phyloP scores from a whole-genome alignment of 1,284 basidiomycete species.

The Austroboletus niveus region DNA sequence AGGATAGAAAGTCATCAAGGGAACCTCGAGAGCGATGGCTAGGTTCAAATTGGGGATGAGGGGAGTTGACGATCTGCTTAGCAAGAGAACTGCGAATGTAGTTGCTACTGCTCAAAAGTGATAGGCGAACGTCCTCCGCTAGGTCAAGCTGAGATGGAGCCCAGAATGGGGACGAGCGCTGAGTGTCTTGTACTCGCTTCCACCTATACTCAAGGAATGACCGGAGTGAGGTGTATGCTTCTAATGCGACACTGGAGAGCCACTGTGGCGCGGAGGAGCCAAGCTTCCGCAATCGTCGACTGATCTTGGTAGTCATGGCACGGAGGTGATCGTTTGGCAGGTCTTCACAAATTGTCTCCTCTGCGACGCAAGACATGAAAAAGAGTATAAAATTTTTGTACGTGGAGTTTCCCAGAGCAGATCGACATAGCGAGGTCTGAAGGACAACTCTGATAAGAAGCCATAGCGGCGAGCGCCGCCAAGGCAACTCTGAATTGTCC shows the following conservation, averaged over 20 bases:
- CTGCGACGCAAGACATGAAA: conserved; percentile 34
- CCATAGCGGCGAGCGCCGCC: conserved; percentile 27
- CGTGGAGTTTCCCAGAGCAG: conserved; percentile 1
- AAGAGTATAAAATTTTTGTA: conserved; percentile 51
- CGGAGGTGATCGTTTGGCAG: conserved; percentile 34
- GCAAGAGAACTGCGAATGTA: conserved; percentile 1
- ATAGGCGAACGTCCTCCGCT: conserved; percentile 26
- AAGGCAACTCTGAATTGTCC: conserved; percentile 9
- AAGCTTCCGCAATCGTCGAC: conserved; percentile 38
- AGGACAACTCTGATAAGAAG: conserved; percentile 21
- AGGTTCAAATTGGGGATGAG: conserved; percentile 11
- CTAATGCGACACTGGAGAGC: conserved; percentile 3
- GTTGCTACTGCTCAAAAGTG: conserved; percentile 22
- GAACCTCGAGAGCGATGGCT: background rate
- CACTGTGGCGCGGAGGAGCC: conserved; percentile 1
- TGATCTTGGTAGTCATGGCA: conserved; percentile 31
- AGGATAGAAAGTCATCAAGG: conserved; percentile 16
- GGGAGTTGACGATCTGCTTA: rapidly evolving
- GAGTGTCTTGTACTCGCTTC: conserved; percentile 2
- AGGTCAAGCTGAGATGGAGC: conserved; percentile 26
- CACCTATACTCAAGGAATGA: conserved; percentile 10
- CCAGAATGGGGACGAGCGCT: conserved; percentile 23
- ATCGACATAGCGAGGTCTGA: background rate
- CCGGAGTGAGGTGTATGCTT: conserved; percentile 1
- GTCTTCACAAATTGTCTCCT: conserved; percentile 10